A percentile compares a stretch with the other conserved stretches of the same genome.
phyloP scores from a whole-genome alignment of 2,329 filamentous ascomycete genomes.

The Colletotrichum eremochloae region DNA sequence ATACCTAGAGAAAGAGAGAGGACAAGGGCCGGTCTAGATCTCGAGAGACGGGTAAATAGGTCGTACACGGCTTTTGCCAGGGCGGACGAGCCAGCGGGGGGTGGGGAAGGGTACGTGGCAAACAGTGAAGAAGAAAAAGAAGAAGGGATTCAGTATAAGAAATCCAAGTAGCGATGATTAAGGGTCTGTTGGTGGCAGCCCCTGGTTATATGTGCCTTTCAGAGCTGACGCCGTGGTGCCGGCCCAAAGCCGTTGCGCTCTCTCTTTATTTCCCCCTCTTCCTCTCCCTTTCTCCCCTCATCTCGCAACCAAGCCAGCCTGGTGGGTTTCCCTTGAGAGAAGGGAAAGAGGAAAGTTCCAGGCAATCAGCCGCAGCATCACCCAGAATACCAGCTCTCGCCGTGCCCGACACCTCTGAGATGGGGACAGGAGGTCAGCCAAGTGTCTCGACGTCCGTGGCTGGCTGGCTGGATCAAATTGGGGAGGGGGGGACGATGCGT shows the following conservation, averaged over 20 bases:
- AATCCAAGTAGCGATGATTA: no score
- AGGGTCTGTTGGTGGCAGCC: no score
- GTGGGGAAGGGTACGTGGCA: no score
- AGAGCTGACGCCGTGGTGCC: no score
- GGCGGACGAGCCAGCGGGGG: no score
- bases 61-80: not conserved
- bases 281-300: not conserved
- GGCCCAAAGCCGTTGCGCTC: no score
- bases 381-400: not conserved
- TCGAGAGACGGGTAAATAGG: not conserved
- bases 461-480: not conserved
- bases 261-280: no score
- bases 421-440: not conserved
- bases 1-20: no score
- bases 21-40: not conserved
- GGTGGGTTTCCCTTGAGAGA: no score
- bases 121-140: no score
- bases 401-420: not conserved
- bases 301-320: not conserved
- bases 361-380: not conserved
- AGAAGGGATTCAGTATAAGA: no score
- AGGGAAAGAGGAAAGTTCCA: not conserved
- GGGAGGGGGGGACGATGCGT: not conserved
- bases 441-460: not conserved
- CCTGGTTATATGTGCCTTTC: no score